Conservation (phyloP, 495 filamentous ascomycete genomes). For the Penicillium cinerascens region DNA sequence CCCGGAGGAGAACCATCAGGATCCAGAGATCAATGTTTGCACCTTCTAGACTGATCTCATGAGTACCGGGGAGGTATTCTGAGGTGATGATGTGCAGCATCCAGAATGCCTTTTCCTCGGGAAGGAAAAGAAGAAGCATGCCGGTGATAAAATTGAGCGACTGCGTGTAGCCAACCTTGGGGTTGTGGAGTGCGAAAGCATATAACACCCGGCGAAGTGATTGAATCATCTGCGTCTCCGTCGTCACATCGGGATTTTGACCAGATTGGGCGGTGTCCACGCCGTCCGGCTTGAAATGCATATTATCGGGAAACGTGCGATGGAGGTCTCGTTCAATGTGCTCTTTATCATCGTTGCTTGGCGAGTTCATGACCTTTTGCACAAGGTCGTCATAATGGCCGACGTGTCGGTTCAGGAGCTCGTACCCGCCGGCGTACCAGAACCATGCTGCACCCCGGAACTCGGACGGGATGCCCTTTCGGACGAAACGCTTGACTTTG, state of each 20-base stretch:
- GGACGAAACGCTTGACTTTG: slow-evolving; percentile 83
- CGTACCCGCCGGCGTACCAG: slow-evolving; percentile 89
- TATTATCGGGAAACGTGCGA: slow-evolving; percentile 93
- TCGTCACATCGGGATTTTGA: slow-evolving; percentile 31
- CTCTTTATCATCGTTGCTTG: slow-evolving; percentile 70
- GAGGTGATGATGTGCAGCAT: slow-evolving; percentile 90
- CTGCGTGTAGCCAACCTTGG: slow-evolving; percentile 91
- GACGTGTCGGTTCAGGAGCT: slow-evolving; percentile 65
- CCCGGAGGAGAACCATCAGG: slow-evolving; percentile 78
- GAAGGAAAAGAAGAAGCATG: slow-evolving; percentile 86
- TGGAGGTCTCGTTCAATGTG: slow-evolving; percentile 93
- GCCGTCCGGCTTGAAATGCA: slow-evolving; percentile 77
- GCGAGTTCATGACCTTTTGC: slow-evolving; percentile 56
- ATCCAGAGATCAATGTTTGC: slow-evolving; percentile 94
- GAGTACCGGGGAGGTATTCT: slow-evolving; percentile 84
- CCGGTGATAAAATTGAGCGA: slow-evolving; percentile 97
- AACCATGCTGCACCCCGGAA: slow-evolving; percentile 96
- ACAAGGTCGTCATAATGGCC: slow-evolving; percentile 73
- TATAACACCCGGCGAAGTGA: slow-evolving; percentile 81
- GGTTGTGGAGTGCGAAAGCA: slow-evolving; percentile 86
- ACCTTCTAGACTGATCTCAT: slow-evolving; percentile 87
- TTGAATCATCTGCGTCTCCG: slow-evolving; percentile 73
- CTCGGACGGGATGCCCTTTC: slow-evolving; percentile 94
- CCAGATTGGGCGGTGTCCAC: slow-evolving; percentile 22
- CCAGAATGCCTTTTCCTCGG: slow-evolving; percentile 91